These are phyloP conservation scores for Salvia splendens DNA, from an alignment of 257 asterid species.

Conservation along the genomic window DNA sequence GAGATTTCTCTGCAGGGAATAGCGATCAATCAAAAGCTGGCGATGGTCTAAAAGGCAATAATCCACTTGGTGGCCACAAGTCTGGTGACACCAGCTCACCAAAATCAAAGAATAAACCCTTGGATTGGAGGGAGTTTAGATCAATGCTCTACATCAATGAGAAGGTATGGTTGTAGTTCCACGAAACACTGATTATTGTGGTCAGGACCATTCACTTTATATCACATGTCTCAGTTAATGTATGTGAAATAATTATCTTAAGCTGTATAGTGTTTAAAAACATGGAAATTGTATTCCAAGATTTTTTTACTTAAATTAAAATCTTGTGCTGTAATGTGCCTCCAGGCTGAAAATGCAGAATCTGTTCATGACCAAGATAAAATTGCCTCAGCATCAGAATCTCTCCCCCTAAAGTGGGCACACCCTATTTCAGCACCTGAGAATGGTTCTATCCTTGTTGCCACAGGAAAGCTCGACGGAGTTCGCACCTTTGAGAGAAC, in stretches of 20 bases:
- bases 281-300: neutral
- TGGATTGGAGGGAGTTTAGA: conserved; percentile 71
- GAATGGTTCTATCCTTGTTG: conserved; percentile 87
- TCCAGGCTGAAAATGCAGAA: conserved; percentile 58
- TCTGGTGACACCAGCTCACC: conserved; percentile 51
- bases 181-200: conserved; percentile 27
- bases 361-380: conserved; percentile 50
- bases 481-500: conserved; percentile 83
- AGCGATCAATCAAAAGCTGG: conserved; percentile 54
- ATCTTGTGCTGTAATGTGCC: conserved; percentile 32
- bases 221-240: conserved; percentile 9
- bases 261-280: neutral
- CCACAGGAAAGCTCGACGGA: conserved; percentile 94
- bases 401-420: conserved; percentile 90
- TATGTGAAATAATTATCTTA: neutral
- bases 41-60: conserved; percentile 60
- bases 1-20: conserved; percentile 36
- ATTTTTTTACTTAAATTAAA: conserved; percentile 5
- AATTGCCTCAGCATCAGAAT: conserved; percentile 38
- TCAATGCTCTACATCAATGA: conserved; percentile 66
- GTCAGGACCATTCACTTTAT: conserved; percentile 25
- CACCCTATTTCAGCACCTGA: conserved; percentile 95
- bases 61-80: conserved; percentile 53
- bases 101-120: conserved; percentile 58
- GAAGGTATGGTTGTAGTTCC: conserved; percentile 40